These are phyloP conservation scores for Candida jianshihensis DNA, from an alignment of 805 yeast genomes.

Conservation along the genomic window DNA sequence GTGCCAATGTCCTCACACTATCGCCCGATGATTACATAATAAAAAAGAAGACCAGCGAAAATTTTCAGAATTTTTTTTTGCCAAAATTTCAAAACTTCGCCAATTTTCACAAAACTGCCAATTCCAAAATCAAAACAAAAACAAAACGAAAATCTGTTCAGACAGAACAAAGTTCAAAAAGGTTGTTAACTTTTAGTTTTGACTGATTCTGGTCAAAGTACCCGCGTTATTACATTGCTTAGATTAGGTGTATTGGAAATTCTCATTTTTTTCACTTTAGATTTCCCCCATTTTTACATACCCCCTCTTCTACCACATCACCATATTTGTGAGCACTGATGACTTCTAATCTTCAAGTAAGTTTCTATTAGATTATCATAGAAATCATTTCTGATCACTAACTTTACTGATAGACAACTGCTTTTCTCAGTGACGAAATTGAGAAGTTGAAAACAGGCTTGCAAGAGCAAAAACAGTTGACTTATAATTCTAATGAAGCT, in stretches of 20 bases:
- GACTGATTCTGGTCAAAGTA: no score
- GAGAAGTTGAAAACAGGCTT: constrained; percentile 17
- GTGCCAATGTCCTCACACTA: no score
- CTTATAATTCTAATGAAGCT: constrained; percentile 15
- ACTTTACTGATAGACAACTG: no score
- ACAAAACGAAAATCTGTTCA: neutral
- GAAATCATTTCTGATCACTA: no score
- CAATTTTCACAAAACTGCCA: neutral
- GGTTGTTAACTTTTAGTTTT: no score
- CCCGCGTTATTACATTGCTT: no score
- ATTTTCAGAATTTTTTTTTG: neutral
- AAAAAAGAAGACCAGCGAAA: neutral
- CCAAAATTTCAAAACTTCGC: neutral
- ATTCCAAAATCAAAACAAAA: neutral
- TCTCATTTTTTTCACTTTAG: no score
- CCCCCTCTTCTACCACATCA: neutral
- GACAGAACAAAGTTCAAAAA: no score
- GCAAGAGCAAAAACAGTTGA: constrained; percentile 15
- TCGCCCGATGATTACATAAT: no score
- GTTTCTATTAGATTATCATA: no score
- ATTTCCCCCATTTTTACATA: neutral
- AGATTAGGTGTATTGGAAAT: neutral
- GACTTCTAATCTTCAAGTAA: constrained; percentile 1
- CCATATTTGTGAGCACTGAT: neutral
- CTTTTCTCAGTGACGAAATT: constrained; percentile 16